A percentile compares a stretch with the other conserved stretches of the same genome.
Evolutionary conservation across 768 basidiomycete species (phyloP).

Genomic region (Naganishia friedmannii): DNA sequence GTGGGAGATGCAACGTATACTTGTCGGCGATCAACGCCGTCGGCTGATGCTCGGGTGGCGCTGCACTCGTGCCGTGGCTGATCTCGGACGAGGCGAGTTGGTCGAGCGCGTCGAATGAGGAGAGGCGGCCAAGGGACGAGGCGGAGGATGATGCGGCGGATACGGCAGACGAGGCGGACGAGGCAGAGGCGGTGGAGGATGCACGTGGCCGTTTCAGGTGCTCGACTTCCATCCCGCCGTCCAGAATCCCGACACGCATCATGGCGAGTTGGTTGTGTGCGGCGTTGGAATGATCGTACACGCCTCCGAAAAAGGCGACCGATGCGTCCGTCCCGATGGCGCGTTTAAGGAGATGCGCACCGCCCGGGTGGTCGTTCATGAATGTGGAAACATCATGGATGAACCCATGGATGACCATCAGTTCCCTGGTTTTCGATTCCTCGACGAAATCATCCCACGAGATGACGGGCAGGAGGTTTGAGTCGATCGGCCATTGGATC

Average conservation of each 20-base stretch:
- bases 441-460: slow-evolving; percentile 78
- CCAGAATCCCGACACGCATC: slow-evolving; percentile 70
- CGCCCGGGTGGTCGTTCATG: slow-evolving; percentile 88
- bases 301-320: slow-evolving; percentile 89
- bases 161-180: slow-evolving; percentile 34
- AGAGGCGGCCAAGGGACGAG: slow-evolving; percentile 34
- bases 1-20: slow-evolving; percentile 58
- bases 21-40: slow-evolving; percentile 53
- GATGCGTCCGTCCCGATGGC: slow-evolving; percentile 87
- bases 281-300: slow-evolving; percentile 83
- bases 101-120: slow-evolving; percentile 30
- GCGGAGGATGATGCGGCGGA: slow-evolving; percentile 35
- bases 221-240: slow-evolving; percentile 64
- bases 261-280: slow-evolving; percentile 78
- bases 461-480: slow-evolving; percentile 72
- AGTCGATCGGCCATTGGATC: slow-evolving; percentile 75
- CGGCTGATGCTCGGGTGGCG: slow-evolving; percentile 58
- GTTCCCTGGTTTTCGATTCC: slow-evolving; percentile 72
- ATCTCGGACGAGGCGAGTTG: slow-evolving; percentile 44
- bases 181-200: slow-evolving; percentile 30
- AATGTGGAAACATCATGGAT: slow-evolving; percentile 85
- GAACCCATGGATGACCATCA: slow-evolving; percentile 84
- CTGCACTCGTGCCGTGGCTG: slow-evolving; percentile 26
- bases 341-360: slow-evolving; percentile 75
- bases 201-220: slow-evolving; percentile 39